Base-by-base conservation (phyloP, 495 filamentous ascomycete species). In the Letharia columbiana region DNA sequence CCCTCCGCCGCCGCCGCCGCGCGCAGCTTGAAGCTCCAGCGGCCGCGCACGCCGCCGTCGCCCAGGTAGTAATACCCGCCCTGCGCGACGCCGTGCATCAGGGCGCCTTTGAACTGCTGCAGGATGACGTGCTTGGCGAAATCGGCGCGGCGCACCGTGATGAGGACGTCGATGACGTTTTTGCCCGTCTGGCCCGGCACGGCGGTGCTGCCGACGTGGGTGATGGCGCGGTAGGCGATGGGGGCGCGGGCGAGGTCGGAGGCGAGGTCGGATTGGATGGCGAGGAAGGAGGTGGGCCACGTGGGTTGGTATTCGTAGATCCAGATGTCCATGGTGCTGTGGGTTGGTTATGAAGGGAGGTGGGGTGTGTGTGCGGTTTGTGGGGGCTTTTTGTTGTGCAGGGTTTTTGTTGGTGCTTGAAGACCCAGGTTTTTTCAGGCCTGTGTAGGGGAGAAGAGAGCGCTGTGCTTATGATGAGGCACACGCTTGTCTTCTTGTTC, bases 201-300 rank as follows among this genome's bases (percentile, higher is more conserved):
- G 1, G 66, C 65, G 20, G 66, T 68, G 42, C 62, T 65, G 23
- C 66, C 66, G 33, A 68, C 65, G 42, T 68, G 66, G n/a, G 65
- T 62, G n/a, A 68, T 68, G 4, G 35, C 18, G 37, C 50, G 40
- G 54, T 60, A 65, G 18, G 62, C 35, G n/a, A 64, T 62, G 11
- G 31, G 15, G 2, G 20, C 61, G 12, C 60, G 50, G 23, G 66
- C 66, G 12, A 68, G 52, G 40, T 69, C 67, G 33, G 13, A 41
- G 28, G 58, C 58, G 3, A 66, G 64, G 11, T 66, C 64, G 8
- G 57, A 40, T 39, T 66, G 49, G 56, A 66, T 66, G 7, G 4
- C 9, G 15, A 37, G 5, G 39, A 66, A 66, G 5, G 40, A 10
- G 40, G 40, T 10, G 40, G 40, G 40, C 40, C 40, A 42, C 0